Base-by-base conservation (phyloP, 1,284 basidiomycete species). In the Moesziomyces aphidis region DNA sequence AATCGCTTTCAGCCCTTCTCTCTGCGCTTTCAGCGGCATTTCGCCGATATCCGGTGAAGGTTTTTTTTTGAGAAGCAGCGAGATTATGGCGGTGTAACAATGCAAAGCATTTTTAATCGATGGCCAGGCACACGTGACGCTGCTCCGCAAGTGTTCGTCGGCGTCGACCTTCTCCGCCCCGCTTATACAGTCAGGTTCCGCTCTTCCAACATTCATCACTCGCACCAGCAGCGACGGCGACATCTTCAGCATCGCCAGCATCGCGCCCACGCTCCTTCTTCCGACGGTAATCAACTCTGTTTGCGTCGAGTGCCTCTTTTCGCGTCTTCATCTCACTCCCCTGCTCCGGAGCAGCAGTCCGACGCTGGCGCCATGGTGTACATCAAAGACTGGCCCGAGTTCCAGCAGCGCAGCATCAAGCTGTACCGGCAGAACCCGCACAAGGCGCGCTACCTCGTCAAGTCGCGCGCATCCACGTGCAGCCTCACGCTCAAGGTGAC, bases 401-500 rank as follows among this genome's bases (percentile, higher is more conserved):
- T 80, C 63, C 78, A 80, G 28, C 56, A 67, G 36, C 74, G 74
- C 50, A 67, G 66, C 60, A 55, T 80, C 39, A 71, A 77, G 34
- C 68, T 80, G 17, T 77, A 73, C 54, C 60, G 67, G 26, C 47
- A 67, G 19, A 55, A 64, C 22, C 78, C 78, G 2, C 49, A 55
- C 52, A 73, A 76, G 59, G 61, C 77, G 6, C 67, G 78, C 31
- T 80, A 80, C 57, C 70, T 80, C 23, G 59, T 80, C 68, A 80
- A 80, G 46, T 67, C 76, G 2, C 68, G 70, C 21, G 72, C 78
- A 1, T 60, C 72, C 5, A 61, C 57, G 15, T 64, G 67, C 52
- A 77, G 75, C 55, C 59, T 80, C 13, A 74, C 70, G 22, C 71
- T 80, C 61, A 80, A 80, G 55, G 78, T 80, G 24, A 80, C 78